These are phyloP conservation scores for Paecilomyces niveus DNA, from an alignment of 2,329 filamentous ascomycete genomes.

Conservation along the genomic window DNA sequence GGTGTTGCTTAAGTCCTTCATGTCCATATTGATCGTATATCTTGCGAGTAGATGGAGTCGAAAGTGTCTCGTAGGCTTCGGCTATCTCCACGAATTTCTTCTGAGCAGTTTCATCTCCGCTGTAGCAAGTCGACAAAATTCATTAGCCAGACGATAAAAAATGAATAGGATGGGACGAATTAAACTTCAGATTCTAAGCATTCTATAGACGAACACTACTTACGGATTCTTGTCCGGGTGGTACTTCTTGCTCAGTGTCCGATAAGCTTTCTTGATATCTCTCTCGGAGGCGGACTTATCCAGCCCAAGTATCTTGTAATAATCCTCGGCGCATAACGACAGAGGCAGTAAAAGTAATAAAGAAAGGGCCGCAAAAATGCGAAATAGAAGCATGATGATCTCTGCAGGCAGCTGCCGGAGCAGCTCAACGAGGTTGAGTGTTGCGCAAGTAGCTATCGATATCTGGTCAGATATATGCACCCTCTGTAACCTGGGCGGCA, in stretches of 20 bases:
- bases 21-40: conserved; percentile 94
- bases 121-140: conserved; percentile 26
- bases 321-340: conserved; percentile 37
- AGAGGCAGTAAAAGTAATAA: conserved; percentile 31
- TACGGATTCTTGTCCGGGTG: conserved; percentile 98
- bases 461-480: background rate
- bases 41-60: conserved; percentile 64
- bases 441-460: background rate
- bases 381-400: conserved; percentile 27
- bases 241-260: conserved; percentile 85
- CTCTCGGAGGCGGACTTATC: conserved; percentile 72
- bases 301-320: conserved; percentile 68
- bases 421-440: conserved; percentile 7
- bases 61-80: conserved; percentile 91
- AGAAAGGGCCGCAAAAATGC: conserved; percentile 24
- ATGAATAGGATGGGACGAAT: background rate
- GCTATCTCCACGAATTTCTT: conserved; percentile 91
- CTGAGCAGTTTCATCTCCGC: conserved; percentile 69
- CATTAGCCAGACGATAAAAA: background rate
- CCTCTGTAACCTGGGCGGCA: background rate
- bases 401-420: conserved; percentile 7
- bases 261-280: conserved; percentile 90
- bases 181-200: background rate
- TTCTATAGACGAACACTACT: conserved; percentile 25
- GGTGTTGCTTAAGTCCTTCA: conserved; percentile 78